A percentile compares a stretch with the other conserved stretches of the same genome.
Evolutionary conservation across 2,329 filamentous ascomycete genomes (phyloP).

Genomic region (Ascosphaera apis): DNA sequence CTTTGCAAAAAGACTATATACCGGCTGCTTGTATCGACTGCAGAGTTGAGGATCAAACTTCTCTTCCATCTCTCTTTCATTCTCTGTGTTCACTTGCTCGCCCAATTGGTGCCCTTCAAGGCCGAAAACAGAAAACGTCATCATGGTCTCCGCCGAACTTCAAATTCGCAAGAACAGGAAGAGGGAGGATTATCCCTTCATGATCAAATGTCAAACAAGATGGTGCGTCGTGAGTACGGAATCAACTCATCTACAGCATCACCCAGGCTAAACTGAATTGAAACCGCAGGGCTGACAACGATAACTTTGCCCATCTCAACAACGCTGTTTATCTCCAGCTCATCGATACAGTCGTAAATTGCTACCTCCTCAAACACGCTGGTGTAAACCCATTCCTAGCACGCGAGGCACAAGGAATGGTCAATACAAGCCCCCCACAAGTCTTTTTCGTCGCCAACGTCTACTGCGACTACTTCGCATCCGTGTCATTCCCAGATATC

Average conservation of each 20-base stretch:
- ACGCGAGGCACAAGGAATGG: slow-evolving; percentile 10
- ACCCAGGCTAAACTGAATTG: not conserved
- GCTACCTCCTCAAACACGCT: slow-evolving; percentile 63
- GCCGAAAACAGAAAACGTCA: too few relatives aligned
- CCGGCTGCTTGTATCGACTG: too few relatives aligned
- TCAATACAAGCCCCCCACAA: slow-evolving; percentile 25
- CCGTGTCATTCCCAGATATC: slow-evolving; percentile 58
- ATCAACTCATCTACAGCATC: slow-evolving; percentile 4
- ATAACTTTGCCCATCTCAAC: slow-evolving; percentile 90
- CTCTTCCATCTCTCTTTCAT: too few relatives aligned
- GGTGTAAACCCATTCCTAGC: slow-evolving; percentile 50
- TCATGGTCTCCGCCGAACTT: slow-evolving; percentile 11
- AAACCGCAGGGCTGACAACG: slow-evolving; percentile 54
- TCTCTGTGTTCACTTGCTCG: too few relatives aligned
- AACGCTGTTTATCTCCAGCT: slow-evolving; percentile 71
- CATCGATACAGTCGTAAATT: slow-evolving; percentile 77
- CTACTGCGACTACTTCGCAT: slow-evolving; percentile 65
- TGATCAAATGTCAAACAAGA: slow-evolving; percentile 63
- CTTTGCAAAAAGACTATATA: too few relatives aligned
- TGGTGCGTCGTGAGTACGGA: slow-evolving; percentile 32
- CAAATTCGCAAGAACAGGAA: slow-evolving; percentile 36
- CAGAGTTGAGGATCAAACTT: too few relatives aligned
- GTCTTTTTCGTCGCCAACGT: slow-evolving; percentile 71
- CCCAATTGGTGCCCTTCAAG: too few relatives aligned
- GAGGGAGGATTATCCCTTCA: slow-evolving; percentile 51